These are phyloP conservation scores for Rutstroemia sp. DNA, from an alignment of 2,329 filamentous ascomycete species.

Conservation along the genomic window DNA sequence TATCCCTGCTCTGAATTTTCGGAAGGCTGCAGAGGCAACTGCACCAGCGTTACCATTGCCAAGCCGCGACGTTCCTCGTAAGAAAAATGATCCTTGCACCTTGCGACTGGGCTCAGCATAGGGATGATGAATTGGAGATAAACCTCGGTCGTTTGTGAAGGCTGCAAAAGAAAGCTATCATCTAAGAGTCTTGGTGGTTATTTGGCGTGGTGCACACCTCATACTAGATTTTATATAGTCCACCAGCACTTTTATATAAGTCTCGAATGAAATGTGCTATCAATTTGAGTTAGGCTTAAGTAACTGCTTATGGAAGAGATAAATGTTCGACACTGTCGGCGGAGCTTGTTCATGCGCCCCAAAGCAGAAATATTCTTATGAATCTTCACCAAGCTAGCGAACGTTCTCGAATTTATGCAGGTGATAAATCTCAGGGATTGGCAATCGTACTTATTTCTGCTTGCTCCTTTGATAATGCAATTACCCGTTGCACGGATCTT, in stretches of 20 bases:
- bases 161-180: conserved; percentile 6
- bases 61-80: conserved; percentile 1
- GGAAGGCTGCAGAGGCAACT: background rate
- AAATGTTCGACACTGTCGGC: no score
- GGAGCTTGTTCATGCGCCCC: no score
- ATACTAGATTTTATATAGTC: background rate
- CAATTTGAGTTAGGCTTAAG: background rate
- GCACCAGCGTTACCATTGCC: conserved; percentile 1
- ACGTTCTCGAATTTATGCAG: no score
- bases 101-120: conserved; percentile 9
- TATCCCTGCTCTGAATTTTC: conserved; percentile 2
- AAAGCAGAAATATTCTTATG: no score
- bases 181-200: background rate
- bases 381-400: no score
- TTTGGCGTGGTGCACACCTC: no score
- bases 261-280: background rate
- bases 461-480: no score
- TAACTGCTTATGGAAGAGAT: no score
- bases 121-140: conserved; percentile 9
- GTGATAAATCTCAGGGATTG: no score
- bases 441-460: no score
- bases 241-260: background rate
- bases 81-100: conserved; percentile 5
- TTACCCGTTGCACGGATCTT: no score
- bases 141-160: conserved; percentile 19